These are phyloP conservation scores for Kondoa malvinella DNA, from an alignment of 768 basidiomycete genomes.

Conservation along the genomic window DNA sequence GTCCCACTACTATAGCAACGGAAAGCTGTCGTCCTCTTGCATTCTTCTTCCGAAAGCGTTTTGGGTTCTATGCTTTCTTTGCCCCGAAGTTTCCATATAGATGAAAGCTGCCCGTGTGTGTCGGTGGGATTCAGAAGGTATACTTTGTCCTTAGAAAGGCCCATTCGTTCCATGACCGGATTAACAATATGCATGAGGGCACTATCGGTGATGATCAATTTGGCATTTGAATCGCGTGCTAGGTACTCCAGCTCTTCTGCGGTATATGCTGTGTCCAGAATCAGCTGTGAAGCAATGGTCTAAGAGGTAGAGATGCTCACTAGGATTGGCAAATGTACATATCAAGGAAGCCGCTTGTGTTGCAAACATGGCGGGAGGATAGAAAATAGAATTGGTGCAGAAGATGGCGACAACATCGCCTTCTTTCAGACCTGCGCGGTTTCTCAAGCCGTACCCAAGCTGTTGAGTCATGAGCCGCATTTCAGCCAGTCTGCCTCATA, in stretches of 20 bases:
- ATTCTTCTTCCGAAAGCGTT: slow-evolving; percentile 35
- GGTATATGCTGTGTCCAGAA: slow-evolving; percentile 39
- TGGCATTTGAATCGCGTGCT: not conserved
- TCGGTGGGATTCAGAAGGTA: slow-evolving; percentile 28
- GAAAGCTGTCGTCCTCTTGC: slow-evolving; percentile 15
- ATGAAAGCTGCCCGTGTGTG: slow-evolving; percentile 29
- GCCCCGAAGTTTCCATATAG: slow-evolving; percentile 39
- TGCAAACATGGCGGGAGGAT: slow-evolving; percentile 14
- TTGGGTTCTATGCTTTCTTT: slow-evolving; percentile 41
- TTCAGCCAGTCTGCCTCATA: not conserved
- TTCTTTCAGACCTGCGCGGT: not conserved
- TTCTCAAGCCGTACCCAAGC: slow-evolving; percentile 15
- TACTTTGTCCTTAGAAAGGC: slow-evolving; percentile 32
- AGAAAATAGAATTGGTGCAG: slow-evolving; percentile 25
- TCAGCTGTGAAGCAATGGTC: slow-evolving; percentile 38
- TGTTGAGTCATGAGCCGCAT: slow-evolving; percentile 2
- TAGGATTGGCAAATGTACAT: slow-evolving; percentile 36
- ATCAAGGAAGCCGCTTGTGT: slow-evolving; percentile 22
- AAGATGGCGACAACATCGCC: slow-evolving; percentile 20
- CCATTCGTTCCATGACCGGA: not conserved
- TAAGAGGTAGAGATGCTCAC: slow-evolving; percentile 48
- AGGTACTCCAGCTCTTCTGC: slow-evolving; percentile 40
- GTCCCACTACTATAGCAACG: slow-evolving; percentile 41
- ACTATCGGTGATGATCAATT: not conserved
- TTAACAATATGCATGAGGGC: not conserved